Base-by-base conservation (phyloP, 2,329 filamentous ascomycete genomes). In the Ophiostoma himal-ulmi region DNA sequence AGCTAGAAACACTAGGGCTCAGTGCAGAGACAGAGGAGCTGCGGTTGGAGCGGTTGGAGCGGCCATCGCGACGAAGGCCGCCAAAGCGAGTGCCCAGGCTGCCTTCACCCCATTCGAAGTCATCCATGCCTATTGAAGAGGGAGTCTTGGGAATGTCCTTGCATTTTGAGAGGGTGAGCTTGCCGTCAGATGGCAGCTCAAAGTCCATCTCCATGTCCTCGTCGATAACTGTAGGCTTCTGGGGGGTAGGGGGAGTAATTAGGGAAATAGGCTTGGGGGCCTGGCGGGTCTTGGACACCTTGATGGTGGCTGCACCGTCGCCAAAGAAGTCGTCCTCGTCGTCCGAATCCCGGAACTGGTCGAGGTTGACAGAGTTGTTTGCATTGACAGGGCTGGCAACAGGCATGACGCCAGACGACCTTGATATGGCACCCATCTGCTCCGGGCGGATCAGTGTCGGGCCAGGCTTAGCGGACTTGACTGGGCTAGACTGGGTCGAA, bases 101-200 rank as follows among this genome's bases (percentile, higher is more conserved):
- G 70, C 93, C 94, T 80, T 98, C 95, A 69, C 91, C 92, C 91
- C 94, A 96, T 77, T 97, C 94, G 75, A 96, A 88, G 73, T 97
- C 94, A 69, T 96, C 92, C 72, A 83, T 79, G 68, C 82, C 81
- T 73, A 84, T 85, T 39, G 82, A 79, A 17, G 84, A 83, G 5
- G 89, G 87, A 3, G 88, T 89, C 76, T 86, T 88, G 26, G 89
- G 86, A 48, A 87, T 86, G 48, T 91, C 86, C 76, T 81, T 83
- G 72, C 82, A 83, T 57, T 84, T 86, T 8, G 88, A 88, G 44
- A 94, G 82, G 75, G 84, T 88, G 44, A 94, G 80, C 74, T 88
- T 85, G 57, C 88, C 86, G 75, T 89, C 85, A 0, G 84, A 84
- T 2, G 91, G 91, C 36, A 94, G 81, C 75, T 93, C 90, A 39